These are phyloP conservation scores for Hemerocallis citrina DNA, from an alignment of 106 monocot species.

Conservation along the genomic window DNA sequence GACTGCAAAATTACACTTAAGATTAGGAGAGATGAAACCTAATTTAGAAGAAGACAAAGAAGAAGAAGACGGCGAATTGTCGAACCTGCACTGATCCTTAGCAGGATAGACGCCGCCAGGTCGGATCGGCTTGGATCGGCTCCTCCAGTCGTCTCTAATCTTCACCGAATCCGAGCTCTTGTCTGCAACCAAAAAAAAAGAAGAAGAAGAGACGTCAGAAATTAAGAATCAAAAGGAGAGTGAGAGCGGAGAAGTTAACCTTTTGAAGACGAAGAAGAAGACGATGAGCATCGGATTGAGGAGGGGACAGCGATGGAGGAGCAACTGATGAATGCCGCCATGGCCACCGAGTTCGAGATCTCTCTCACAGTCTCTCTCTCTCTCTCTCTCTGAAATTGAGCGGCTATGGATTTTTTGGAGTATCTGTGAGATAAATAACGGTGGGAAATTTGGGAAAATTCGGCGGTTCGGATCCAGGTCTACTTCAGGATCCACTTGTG, in stretches of 20 bases:
- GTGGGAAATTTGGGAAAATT: too few species aligned
- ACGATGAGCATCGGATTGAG: not conserved
- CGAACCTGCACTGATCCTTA: conserved; percentile 89
- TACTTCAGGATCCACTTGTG: too few species aligned
- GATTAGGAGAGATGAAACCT: too few species aligned
- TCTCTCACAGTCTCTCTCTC: not conserved
- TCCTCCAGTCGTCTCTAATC: conserved; percentile 77
- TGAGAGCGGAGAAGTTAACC: not conserved
- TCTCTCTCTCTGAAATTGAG: too few species aligned
- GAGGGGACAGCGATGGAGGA: not conserved
- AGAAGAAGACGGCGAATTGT: too few species aligned
- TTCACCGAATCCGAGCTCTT: conserved; percentile 12
- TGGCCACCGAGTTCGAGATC: not conserved
- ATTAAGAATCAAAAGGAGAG: not conserved
- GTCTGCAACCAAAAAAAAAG: not conserved
- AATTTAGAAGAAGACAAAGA: too few species aligned
- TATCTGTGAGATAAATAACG: too few species aligned
- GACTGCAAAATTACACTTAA: conserved; percentile 19
- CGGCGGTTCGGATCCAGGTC: too few species aligned
- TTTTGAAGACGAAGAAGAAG: not conserved
- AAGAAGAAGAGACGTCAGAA: not conserved
- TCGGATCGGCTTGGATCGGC: conserved; percentile 66
- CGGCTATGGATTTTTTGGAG: too few species aligned
- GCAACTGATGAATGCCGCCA: not conserved
- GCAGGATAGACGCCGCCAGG: conserved; percentile 95